These are phyloP conservation scores for Pistacia vera DNA, from an alignment of 345 rosid species.

Conservation along the genomic window DNA sequence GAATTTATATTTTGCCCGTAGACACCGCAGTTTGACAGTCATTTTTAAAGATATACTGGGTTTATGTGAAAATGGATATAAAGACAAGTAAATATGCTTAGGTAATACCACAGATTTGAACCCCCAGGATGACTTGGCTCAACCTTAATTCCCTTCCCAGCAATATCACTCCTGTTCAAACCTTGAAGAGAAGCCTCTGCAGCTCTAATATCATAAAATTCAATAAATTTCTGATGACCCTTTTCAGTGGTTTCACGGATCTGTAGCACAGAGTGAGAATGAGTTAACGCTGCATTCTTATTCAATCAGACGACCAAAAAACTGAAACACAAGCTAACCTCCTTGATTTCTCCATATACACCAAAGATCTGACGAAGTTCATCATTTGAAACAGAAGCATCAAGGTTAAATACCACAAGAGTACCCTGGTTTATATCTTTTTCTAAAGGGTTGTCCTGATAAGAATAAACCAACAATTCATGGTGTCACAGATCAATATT, in stretches of 20 bases:
- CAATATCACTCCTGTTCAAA: constrained; percentile 35
- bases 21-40: neutral
- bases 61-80: neutral
- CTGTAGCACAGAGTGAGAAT: constrained; percentile 25
- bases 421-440: constrained; percentile 40
- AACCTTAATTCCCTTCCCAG: constrained; percentile 40
- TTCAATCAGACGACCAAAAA: constrained; percentile 3
- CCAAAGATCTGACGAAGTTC: constrained; percentile 39
- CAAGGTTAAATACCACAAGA: constrained; percentile 38
- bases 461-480: constrained; percentile 14
- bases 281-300: neutral
- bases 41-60: neutral
- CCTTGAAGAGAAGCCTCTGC: constrained; percentile 42
- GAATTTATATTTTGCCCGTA: neutral
- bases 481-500: constrained; percentile 1
- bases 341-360: constrained; percentile 42
- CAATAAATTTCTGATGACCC: constrained; percentile 36
- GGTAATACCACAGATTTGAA: constrained; percentile 15
- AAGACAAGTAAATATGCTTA: neutral
- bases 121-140: constrained; percentile 29
- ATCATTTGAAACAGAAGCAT: constrained; percentile 39
- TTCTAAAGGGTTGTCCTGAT: constrained; percentile 38
- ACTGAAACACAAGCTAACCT: constrained; percentile 24
- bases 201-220: constrained; percentile 45
- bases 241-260: constrained; percentile 30